phyloP scores from a whole-genome alignment of 805 yeast genomes.

The Cyberlindnera mrakii region DNA sequence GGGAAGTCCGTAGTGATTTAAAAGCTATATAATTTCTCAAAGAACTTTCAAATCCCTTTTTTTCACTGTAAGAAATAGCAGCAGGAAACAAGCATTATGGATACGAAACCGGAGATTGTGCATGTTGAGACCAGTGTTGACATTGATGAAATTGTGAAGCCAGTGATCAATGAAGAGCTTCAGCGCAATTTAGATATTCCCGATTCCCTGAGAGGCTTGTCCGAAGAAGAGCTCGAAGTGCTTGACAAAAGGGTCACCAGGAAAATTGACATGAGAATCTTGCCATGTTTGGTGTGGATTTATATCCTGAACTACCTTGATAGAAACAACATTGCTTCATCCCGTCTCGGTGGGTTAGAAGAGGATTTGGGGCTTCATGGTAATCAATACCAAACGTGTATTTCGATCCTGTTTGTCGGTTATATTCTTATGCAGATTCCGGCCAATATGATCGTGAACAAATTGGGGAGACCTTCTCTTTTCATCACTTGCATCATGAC shows the following conservation, averaged over 20 bases:
- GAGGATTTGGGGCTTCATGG: constrained; percentile 38
- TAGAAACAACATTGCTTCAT: constrained; percentile 44
- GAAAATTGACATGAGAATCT: constrained; percentile 42
- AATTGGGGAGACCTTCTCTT: constrained; percentile 42
- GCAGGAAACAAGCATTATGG: not conserved
- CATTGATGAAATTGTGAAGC: not conserved
- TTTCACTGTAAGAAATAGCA: not conserved
- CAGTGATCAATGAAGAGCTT: constrained; percentile 10
- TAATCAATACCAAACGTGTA: constrained; percentile 41
- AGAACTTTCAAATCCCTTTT: too few species aligned
- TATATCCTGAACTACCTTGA: constrained; percentile 48
- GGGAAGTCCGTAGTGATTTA: too few species aligned
- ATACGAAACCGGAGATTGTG: not conserved
- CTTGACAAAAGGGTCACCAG: constrained; percentile 38
- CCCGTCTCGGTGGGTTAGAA: constrained; percentile 44
- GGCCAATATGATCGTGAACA: constrained; percentile 36
- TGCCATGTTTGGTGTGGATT: constrained; percentile 44
- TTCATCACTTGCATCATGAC: constrained; percentile 44
- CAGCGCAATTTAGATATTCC: constrained; percentile 15
- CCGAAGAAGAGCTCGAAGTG: constrained; percentile 36
- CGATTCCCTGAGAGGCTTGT: constrained; percentile 15
- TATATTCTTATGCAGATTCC: constrained; percentile 49
- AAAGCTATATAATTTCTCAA: too few species aligned
- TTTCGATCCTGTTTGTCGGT: constrained; percentile 46
- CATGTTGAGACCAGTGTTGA: not conserved